Percentiles rank a stretch among this genome's conserved stretches.
These are phyloP conservation scores for Astrephomene gubernaculifera DNA, from an alignment of 139 green algal genomes.

Conservation along the genomic window DNA sequence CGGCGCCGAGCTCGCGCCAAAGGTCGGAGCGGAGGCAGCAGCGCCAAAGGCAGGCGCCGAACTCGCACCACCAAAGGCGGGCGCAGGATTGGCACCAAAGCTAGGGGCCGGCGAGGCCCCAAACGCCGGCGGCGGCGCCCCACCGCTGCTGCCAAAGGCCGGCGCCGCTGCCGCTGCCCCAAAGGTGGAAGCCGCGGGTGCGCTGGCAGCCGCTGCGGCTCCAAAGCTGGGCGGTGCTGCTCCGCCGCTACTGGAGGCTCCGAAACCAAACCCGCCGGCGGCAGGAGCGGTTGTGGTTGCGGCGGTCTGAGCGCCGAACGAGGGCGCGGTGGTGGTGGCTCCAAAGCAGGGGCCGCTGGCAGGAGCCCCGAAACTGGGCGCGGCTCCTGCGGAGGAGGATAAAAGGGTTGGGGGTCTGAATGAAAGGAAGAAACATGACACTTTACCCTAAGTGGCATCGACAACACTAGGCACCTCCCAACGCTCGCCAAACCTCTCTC, in stretches of 20 bases:
- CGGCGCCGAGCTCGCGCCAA: neutral
- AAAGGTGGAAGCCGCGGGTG: neutral
- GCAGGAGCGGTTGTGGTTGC: neutral
- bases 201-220: neutral
- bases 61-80: neutral
- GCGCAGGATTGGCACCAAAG: too few relatives aligned
- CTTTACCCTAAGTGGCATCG: neutral
- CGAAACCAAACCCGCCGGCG: neutral
- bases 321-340: neutral
- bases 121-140: neutral
- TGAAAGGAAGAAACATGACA: neutral
- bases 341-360: neutral
- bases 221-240: neutral
- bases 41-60: neutral
- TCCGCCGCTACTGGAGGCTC: neutral
- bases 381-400: neutral
- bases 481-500: neutral
- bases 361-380: neutral
- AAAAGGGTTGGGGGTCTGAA: neutral
- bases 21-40: neutral
- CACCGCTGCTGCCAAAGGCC: slow-evolving; percentile 3
- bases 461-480: neutral
- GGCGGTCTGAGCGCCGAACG: slow-evolving; percentile 12
- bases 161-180: neutral
- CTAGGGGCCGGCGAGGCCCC: neutral